Evolutionary conservation across 345 rosid genomes (phyloP), one percentile per base, ranked within the genome.

Genomic region (Gossypium turneri): DNA sequence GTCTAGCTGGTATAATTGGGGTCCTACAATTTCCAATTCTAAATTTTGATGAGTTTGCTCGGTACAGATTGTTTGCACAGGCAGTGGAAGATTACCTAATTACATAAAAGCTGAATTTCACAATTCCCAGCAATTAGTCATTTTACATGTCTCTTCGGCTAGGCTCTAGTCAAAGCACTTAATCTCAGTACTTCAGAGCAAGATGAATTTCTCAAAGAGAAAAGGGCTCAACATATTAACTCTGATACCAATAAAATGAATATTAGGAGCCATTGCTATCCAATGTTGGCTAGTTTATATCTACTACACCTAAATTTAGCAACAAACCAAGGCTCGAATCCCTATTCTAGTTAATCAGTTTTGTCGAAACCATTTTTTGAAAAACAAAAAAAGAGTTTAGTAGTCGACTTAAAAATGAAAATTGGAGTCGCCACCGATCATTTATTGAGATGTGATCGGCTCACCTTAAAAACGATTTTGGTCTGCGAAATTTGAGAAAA

Each of bases 271-370:
- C 5, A 19, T 63, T 24, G 10, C 43, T 15, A 27, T 60, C 34
- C 10, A 60, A 60, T 15, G 38, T 25, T 11, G 19, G 60, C 13
- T 56, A 19, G 25, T 56, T n/a, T 55, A 55, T 55, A 55, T 55
- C 59, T 55, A 55, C 12, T 56, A 16, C 63, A 59, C 17, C 63
- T 59, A 59, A 59, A 12, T 59, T 59, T 58, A 58, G 63, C 63
- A 24, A 59, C 63, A 59, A 24, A 59, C 8, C 38, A 12, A 59
- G 4, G 63, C 27, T 59, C 9, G 38, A 59, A 25, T 59, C 29
- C 9, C 63, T 12, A 59, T 59, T 12, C 63, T 24, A 59, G 16
- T 12, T 25, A 34, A 24, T 59, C 29, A 24, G n/a, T n/a, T n/a
- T n/a, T n/a, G n/a, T n/a, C n/a, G n/a, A n/a, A n/a, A n/a, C n/a